phyloP scores from a whole-genome alignment of 345 rosid genomes.

The Gossypioides kirkii region DNA sequence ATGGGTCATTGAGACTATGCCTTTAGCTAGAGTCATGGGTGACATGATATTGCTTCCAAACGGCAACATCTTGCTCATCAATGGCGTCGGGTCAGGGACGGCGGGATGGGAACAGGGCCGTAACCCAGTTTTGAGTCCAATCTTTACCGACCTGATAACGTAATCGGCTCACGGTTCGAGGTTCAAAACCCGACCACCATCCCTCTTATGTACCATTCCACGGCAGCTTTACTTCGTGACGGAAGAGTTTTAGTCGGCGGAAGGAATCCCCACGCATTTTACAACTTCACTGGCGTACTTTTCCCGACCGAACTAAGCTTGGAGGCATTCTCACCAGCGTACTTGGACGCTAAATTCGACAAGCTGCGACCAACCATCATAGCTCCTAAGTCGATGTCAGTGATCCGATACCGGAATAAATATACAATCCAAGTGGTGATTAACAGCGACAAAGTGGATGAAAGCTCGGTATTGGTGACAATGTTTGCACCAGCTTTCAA shows the following conservation, averaged over 20 bases:
- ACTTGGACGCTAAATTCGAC: constrained; percentile 31
- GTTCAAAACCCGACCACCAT: constrained; percentile 33
- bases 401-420: constrained; percentile 21
- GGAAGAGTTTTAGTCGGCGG: constrained; percentile 77
- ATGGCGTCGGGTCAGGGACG: neutral
- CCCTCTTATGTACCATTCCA: constrained; percentile 85
- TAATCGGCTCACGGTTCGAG: constrained; percentile 41
- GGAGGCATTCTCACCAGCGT: constrained; percentile 62
- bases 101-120: neutral
- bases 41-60: constrained; percentile 76
- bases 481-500: constrained; percentile 66
- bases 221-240: constrained; percentile 59
- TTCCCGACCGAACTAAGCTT: constrained; percentile 69
- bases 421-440: constrained; percentile 34
- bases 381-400: constrained; percentile 24
- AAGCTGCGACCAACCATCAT: constrained; percentile 40
- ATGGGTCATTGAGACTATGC: neutral
- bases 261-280: constrained; percentile 63
- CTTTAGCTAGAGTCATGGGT: constrained; percentile 62
- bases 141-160: constrained; percentile 43
- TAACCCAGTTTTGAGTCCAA: neutral
- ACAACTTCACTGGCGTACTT: constrained; percentile 47
- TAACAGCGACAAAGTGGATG: neutral
- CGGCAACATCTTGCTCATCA: constrained; percentile 9
- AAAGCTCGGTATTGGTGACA: constrained; percentile 37